phyloP scores from a whole-genome alignment of 495 filamentous ascomycete species.

The Massariosphaeria phaeospora region DNA sequence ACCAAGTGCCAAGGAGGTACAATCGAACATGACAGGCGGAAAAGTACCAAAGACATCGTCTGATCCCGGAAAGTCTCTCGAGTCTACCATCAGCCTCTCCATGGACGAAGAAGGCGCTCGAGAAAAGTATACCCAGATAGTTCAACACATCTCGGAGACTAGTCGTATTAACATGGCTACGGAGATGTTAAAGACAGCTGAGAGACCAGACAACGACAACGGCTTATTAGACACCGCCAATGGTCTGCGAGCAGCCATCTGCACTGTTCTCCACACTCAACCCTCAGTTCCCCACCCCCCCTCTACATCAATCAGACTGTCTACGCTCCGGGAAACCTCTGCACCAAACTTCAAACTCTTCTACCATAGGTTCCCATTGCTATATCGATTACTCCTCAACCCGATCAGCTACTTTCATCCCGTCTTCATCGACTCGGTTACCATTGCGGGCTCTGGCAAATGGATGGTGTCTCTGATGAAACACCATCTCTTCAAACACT shows the following conservation, averaged over 20 bases:
- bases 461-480: slow-evolving; percentile 38
- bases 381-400: slow-evolving; percentile 36
- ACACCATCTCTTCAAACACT: slow-evolving; percentile 39
- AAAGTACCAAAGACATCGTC: slow-evolving; percentile 27
- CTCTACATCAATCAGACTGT: slow-evolving; percentile 36
- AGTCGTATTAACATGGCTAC: slow-evolving; percentile 30
- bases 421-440: slow-evolving; percentile 37
- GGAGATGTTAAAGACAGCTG: slow-evolving; percentile 24
- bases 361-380: slow-evolving; percentile 39
- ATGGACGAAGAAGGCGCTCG: slow-evolving; percentile 37
- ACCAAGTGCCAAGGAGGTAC: not conserved
- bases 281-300: slow-evolving; percentile 43
- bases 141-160: slow-evolving; percentile 33
- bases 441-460: slow-evolving; percentile 36
- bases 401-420: slow-evolving; percentile 40
- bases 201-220: slow-evolving; percentile 5
- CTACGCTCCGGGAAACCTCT: slow-evolving; percentile 35
- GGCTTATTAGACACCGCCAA: slow-evolving; percentile 21
- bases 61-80: slow-evolving; percentile 12
- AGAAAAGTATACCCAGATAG: slow-evolving; percentile 31
- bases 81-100: slow-evolving; percentile 28
- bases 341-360: slow-evolving; percentile 35
- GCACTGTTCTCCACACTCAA: slow-evolving; percentile 35
- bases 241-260: slow-evolving; percentile 38
- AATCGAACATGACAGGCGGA: slow-evolving; percentile 30